Evolutionary conservation across 2,329 filamentous ascomycete species (phyloP), one percentile per base, ranked within the genome.

Genomic region (Cephalotrichum gorgonifer): DNA sequence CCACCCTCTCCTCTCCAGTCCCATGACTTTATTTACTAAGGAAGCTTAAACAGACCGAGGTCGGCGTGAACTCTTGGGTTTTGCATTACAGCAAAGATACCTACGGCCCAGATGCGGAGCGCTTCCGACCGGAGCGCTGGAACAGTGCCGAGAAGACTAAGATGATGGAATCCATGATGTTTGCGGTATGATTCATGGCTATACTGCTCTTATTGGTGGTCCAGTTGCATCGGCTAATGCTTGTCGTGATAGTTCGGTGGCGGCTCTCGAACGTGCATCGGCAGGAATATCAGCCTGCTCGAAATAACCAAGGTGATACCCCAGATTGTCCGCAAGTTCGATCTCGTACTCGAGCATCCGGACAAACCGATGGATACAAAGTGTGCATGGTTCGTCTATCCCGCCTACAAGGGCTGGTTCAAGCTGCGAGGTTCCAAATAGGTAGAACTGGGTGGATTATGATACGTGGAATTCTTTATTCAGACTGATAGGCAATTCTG

Each of bases 191-290:
- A n/a, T n/a, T n/a, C n/a, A n/a, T n/a, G n/a, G n/a, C n/a, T n/a
- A n/a, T n/a, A n/a, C n/a, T n/a, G 31, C 30, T 49, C 26, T 46
- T 35, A 9, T 45, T 53, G 2, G 30, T 51, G 7, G 52, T 51
- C 22, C 27, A 52, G 33, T 44, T 33, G 14, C 11, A 31, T 3
- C 3, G 22, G 17, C 20, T 22, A 22, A 30, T 11, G 9, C 11
- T 9, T 38, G 12, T n/a, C 27, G 14, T 49, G 30, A 65, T 30
- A 74, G 54, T 78, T 78, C 55, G 75, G 75, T 1, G 69, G 69
- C 1, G 75, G 75, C 0, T 67, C 71, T 2, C 58, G 74, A 51
- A 75, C 72, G 1, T 78, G 75, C 50, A 74, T 78, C 44, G 60
- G 60, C 8, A 54, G 52, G 25, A 55, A 54, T 31, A 55, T 52